Evolutionary conservation across 1,284 basidiomycete species (phyloP).

Genomic region (Apiotrichum veenhuisii): DNA sequence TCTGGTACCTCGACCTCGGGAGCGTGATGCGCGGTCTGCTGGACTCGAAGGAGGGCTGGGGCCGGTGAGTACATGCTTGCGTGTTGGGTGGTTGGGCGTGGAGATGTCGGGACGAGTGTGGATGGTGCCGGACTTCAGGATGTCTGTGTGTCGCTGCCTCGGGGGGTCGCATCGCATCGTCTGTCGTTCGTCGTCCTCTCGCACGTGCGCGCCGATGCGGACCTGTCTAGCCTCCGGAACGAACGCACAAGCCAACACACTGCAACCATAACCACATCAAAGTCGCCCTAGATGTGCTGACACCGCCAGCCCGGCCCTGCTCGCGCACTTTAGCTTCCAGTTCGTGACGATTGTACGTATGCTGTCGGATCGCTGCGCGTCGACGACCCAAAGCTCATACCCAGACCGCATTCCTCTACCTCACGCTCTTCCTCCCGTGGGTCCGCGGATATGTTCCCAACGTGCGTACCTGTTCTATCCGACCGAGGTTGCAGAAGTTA

Average conservation of each 20-base stretch:
- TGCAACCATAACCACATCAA: no score
- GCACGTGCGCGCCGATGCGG: no score
- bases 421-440: slow-evolving; percentile 48
- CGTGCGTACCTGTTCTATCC: slow-evolving; percentile 24
- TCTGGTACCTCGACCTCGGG: slow-evolving; percentile 39
- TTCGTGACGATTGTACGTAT: slow-evolving; percentile 35
- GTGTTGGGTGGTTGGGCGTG: not conserved
- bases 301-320: slow-evolving; percentile 10
- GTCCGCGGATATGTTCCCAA: slow-evolving; percentile 47
- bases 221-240: not conserved
- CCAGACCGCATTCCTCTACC: slow-evolving; percentile 47
- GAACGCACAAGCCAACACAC: not conserved
- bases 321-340: slow-evolving; percentile 22
- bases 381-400: not conserved
- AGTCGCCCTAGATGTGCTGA: no score
- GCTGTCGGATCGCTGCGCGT: not conserved
- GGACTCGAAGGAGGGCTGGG: slow-evolving; percentile 25
- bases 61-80: slow-evolving; percentile 6
- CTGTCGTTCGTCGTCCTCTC: no score
- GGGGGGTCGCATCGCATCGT: no score
- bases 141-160: no score
- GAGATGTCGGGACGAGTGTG: no score
- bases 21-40: slow-evolving; percentile 21
- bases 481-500: no score
- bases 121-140: no score